Base-by-base conservation (phyloP, 2,329 filamentous ascomycete species). In the Exophiala lecanii-corni region DNA sequence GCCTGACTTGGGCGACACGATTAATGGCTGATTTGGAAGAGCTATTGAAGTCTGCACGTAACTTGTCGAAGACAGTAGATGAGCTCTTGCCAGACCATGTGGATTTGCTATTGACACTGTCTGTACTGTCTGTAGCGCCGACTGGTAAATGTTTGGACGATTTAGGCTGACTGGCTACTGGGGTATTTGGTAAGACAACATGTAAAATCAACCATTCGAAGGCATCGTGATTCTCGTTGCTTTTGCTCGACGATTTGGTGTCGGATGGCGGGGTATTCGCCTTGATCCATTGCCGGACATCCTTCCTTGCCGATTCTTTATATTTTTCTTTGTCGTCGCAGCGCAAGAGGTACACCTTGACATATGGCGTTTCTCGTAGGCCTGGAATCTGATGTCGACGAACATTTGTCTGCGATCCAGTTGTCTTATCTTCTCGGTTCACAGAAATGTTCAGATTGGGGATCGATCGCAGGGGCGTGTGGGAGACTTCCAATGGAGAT, bases 301-400 rank as follows among this genome's bases (percentile, higher is more conserved):
- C 79, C 57, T 86, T 81, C 38, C 89, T 78, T 5, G 86, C 82
- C 9, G 79, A 79, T 2, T 78, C 72, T 65, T 95, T 97, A 73
- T 98, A 98, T 6, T 81, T 81, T 36, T 98, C 94, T 58, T 89
- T 94, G 61, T 98, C 92, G 67, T 97, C 92, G 67, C 92, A 97
- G 59, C 89, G 79, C 40, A 98, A 75, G 2, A 98, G 70, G 44
- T 89, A 84, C 5, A 98, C 70, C 63, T 95, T 97, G 47, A 98
- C 73, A 63, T 98, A 98, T 1, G 94, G 89, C 1, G 91, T 97
- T 50, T 87, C 86, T 28, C 91, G 83, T 43, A 98, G 69, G 3
- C 92, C 94, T 1, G 92, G 92, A 41, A 98, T 97, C 62, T 98
- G 92, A 62, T 98, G 92, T 37, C 92, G 78, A 36, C 91, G 79